Evolutionary conservation across 2,329 filamentous ascomycete species (phyloP).

Genomic region (Venturiaceae sp.): DNA sequence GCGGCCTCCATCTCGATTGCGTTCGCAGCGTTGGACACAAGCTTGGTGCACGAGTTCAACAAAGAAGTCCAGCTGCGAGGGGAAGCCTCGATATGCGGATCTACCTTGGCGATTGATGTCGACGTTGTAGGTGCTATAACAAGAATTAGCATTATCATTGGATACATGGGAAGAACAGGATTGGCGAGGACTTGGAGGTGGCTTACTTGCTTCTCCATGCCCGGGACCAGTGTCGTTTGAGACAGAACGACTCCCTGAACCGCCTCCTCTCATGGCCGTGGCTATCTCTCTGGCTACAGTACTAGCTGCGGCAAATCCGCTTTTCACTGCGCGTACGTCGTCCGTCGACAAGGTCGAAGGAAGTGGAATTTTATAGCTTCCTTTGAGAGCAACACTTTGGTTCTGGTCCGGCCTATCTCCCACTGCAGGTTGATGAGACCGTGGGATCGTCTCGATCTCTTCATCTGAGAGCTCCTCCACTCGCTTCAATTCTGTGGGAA

Average conservation of each 20-base stretch:
- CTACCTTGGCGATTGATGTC: not conserved
- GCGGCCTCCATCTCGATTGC: not conserved
- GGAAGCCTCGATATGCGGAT: not conserved
- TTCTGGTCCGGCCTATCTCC: not conserved
- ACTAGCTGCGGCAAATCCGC: not conserved
- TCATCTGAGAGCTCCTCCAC: not conserved
- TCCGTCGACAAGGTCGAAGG: not conserved
- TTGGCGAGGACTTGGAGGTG: not conserved
- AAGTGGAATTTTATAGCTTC: constrained; percentile 4
- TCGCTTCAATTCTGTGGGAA: not conserved
- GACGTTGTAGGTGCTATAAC: not conserved
- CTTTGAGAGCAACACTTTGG: not conserved
- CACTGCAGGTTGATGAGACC: not conserved
- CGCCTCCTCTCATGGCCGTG: not conserved
- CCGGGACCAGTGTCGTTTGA: not conserved
- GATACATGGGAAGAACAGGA: not conserved
- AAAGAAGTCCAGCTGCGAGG: constrained; percentile 1
- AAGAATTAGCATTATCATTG: not conserved
- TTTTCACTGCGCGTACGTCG: not conserved
- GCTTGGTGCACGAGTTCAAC: not conserved
- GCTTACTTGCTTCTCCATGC: not conserved
- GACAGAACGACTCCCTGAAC: not conserved
- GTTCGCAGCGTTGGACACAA: not conserved
- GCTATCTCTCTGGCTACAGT: not conserved
- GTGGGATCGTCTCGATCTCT: not conserved